Evolutionary conservation across 352 stramenopile genomes (phyloP), one percentile per base, ranked within the genome.

Genomic region (Phytopythium boreale): DNA sequence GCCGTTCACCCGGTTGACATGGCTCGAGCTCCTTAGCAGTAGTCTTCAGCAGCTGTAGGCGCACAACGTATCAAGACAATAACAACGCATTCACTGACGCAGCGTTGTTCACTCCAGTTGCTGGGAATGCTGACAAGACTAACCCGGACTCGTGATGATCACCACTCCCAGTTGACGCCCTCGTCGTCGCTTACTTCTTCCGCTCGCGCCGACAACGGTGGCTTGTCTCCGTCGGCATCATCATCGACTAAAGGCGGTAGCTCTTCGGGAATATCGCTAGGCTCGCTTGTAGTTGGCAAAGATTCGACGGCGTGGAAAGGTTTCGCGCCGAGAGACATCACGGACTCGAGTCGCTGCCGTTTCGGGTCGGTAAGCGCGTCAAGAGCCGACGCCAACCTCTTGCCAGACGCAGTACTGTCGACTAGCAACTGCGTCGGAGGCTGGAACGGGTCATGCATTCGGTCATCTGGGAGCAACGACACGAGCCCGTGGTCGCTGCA

Each of bases 401-500:
- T 63, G 7, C 44, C 8, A 31, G 58, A 56, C 19, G n/a, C 31
- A 27, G 29, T 9, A 56, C 22, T 37, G 4, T 11, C 36, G 4
- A 11, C 47, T 26, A 46, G 31, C 29, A 22, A 22, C 17, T 49
- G 17, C n/a, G 47, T 17, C 14, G 52, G 43, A 37, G 36, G 22
- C 27, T 56, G 49, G 46, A 89, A 90, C 17, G 80, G 83, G 56
- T 88, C 80, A 0, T 64, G 59, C 66, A 87, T 81, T 10, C 72
- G 79, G 53, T 89, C 80, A 31, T 83, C 82, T 0, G 82, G 77
- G 2, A 93, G 64, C 27, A 93, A 63, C 9, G 82, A 80, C 24
- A 89, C 84, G 19, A 93, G 69, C 4, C 84, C 84, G 50, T 93
- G 82, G 58, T 91, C 80, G 22, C 82, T 79, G 67, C 84, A 93